Percentiles rank a stretch among this genome's conserved stretches.
These are phyloP conservation scores for Monosporascus cannonballus DNA, from an alignment of 2,329 filamentous ascomycete species.

Conservation along the genomic window DNA sequence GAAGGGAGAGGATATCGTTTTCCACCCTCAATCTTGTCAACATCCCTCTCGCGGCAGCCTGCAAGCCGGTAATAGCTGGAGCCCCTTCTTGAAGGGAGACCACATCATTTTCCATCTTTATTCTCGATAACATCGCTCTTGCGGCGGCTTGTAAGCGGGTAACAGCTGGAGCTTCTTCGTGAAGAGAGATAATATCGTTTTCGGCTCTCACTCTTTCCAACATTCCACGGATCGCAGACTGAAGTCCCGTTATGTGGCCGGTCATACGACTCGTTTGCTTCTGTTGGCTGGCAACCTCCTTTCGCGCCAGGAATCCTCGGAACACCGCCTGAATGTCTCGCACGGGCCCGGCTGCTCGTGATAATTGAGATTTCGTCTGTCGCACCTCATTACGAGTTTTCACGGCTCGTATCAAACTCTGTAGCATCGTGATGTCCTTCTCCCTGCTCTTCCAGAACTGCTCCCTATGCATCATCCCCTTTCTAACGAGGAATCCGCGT, in stretches of 20 bases:
- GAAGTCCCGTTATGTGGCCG: conserved; percentile 50
- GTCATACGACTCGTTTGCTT: conserved; percentile 46
- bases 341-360: conserved; percentile 56
- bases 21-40: conserved; percentile 35
- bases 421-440: conserved; percentile 67
- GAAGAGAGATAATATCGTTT: conserved; percentile 15
- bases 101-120: conserved; percentile 39
- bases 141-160: conserved; percentile 2
- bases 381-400: conserved; percentile 56
- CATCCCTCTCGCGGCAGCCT: conserved; percentile 58
- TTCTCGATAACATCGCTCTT: conserved; percentile 46
- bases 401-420: conserved; percentile 71
- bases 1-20: conserved; percentile 46
- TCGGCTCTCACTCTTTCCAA: conserved; percentile 53
- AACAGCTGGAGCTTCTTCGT: conserved; percentile 16
- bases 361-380: conserved; percentile 52
- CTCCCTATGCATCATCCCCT: conserved; percentile 55
- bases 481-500: conserved; percentile 69
- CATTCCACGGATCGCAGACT: conserved; percentile 63
- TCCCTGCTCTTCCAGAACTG: conserved; percentile 65
- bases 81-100: conserved; percentile 45
- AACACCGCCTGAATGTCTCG: conserved; percentile 59
- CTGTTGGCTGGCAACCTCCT: conserved; percentile 49
- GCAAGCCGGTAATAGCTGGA: conserved; percentile 47
- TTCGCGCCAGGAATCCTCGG: conserved; percentile 60